These are phyloP conservation scores for Dipodascus geniculatus DNA, from an alignment of 805 yeast genomes.

Conservation along the genomic window DNA sequence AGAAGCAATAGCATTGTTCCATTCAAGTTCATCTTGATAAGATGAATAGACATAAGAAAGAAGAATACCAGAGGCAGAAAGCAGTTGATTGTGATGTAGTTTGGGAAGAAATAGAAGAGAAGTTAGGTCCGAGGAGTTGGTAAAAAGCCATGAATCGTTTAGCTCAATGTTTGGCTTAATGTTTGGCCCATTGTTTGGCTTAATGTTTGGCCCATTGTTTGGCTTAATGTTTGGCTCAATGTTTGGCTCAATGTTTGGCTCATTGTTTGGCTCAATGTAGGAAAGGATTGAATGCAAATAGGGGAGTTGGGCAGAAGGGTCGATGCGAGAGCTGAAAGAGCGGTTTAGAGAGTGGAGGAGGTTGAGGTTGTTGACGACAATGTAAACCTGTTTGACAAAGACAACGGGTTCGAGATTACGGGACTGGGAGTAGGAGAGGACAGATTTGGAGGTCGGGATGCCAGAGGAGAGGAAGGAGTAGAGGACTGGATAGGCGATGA, in stretches of 20 bases:
- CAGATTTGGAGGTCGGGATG: neutral
- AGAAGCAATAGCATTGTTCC: constrained; percentile 28
- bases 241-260: neutral
- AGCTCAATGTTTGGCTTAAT: no score
- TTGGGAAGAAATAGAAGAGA: neutral
- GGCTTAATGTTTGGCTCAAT: no score
- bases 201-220: neutral
- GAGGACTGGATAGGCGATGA: neutral
- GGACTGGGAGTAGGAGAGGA: neutral
- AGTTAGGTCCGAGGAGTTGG: no score
- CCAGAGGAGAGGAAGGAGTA: neutral
- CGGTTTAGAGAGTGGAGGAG: neutral
- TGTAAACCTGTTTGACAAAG: neutral
- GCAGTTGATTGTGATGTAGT: neutral
- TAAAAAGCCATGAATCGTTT: no score
- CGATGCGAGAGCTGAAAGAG: neutral
- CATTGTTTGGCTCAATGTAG: neutral
- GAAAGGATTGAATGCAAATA: neutral
- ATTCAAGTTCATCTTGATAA: constrained; percentile 26
- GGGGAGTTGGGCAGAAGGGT: neutral
- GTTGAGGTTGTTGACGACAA: neutral
- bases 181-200: neutral
- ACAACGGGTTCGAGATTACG: neutral
- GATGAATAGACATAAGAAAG: neutral
- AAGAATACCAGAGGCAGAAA: neutral